A percentile compares a stretch with the other conserved stretches of the same genome.
These are phyloP conservation scores for Cardamine resedifolia DNA, from an alignment of 345 rosid genomes.

Conservation along the genomic window DNA sequence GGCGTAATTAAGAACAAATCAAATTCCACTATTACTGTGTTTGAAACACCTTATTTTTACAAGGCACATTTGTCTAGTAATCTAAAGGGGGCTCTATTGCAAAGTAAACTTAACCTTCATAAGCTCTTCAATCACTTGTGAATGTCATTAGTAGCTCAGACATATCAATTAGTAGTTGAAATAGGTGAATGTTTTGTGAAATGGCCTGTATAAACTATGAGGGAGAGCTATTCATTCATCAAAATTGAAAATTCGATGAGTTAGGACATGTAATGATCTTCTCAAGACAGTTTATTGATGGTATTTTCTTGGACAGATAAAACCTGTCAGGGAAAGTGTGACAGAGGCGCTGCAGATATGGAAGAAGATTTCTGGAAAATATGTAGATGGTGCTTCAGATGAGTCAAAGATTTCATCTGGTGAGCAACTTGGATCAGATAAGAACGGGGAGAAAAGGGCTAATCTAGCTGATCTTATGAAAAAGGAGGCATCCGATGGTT, in stretches of 20 bases:
- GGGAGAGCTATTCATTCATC: background rate
- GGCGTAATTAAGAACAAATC: background rate
- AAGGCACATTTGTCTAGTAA: background rate
- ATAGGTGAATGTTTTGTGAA: conserved; percentile 7
- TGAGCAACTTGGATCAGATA: conserved; percentile 54
- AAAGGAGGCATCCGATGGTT: conserved; percentile 53
- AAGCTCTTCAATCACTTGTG: background rate
- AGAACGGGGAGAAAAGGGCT: conserved; percentile 45
- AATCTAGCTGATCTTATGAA: conserved; percentile 45
- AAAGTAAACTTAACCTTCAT: conserved; percentile 12
- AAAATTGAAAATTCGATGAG: background rate
- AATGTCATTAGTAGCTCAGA: conserved; percentile 8
- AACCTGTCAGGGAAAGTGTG: conserved; percentile 94
- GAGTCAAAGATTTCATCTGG: conserved; percentile 60
- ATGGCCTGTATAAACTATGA: background rate
- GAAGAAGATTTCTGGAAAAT: conserved; percentile 86
- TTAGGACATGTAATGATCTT: conserved; percentile 3
- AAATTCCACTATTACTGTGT: background rate
- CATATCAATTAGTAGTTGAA: conserved; percentile 17
- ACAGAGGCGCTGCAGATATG: conserved; percentile 89
- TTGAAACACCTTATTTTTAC: background rate
- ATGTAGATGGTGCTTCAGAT: conserved; percentile 57
- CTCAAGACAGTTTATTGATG: conserved; percentile 24
- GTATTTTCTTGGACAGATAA: conserved; percentile 56
- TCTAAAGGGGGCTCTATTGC: conserved; percentile 6